Base-by-base conservation (phyloP, 2,329 filamentous ascomycete species). In the Aspergillus udagawae region DNA sequence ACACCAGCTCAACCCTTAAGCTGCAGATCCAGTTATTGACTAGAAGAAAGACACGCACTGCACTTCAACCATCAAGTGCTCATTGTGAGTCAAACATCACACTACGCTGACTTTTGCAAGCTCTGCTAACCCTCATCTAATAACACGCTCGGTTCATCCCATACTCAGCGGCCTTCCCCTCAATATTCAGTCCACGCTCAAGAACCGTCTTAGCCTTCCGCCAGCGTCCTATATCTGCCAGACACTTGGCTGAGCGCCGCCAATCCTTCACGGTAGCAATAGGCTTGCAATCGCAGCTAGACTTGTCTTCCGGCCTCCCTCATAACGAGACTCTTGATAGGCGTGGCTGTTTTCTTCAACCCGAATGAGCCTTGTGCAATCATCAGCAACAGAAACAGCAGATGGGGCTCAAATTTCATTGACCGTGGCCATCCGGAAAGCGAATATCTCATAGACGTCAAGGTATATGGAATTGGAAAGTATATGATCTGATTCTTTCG, bases 181-280 rank as follows among this genome's bases (percentile, higher is more conserved):
- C 92, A 72, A 92, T 86, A 79, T 96, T 92, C 57, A 96, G 74
- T 0, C 86, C 92, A 70, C 85, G 82, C 63, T 82, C 83, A 44
- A 96, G 82, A 86, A 91, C 95, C 61, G 87, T 86, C 66, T 81
- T 81, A 1, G 92, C 92, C 83, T 97, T 93, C 55, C 90, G 86
- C 68, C 90, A 77, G 59, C 93, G 77, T 1, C 89, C 89, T 93
- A 97, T 97, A 84, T 99, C 94, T 63, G 88, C 77, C 70, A 97
- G 75, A 71, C 91, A 95, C 78, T 86, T 86, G 8, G 90, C 94
- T 60, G 90, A 82, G 60, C 94, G 82, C 88, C 91, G 97, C 91
- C 93, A 97, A 0, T 87, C 92, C 84, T 97, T 97, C 1, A 90
- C 86, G 74, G 97, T 97, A 42, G 89, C 91, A 44, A 88, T 83